Base-by-base conservation (phyloP, 1,284 basidiomycete genomes). In the Exobasidium cylindrosporum region DNA sequence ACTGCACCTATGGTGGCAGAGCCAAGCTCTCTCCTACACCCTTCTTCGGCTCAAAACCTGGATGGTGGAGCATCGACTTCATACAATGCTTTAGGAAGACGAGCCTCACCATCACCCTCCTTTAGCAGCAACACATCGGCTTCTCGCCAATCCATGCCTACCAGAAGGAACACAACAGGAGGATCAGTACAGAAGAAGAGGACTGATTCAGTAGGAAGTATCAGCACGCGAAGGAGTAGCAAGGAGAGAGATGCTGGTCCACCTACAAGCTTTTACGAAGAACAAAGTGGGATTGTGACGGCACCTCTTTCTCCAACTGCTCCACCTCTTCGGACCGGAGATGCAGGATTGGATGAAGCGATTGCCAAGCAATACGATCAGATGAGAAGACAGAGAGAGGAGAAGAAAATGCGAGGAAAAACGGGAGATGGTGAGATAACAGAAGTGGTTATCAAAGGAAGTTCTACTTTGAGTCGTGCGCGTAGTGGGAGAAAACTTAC, bases 261-360 rank as follows among this genome's bases (percentile, higher is more conserved):
- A 55, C 50, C 28, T 26, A 29, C 29, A 21, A 31, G 14, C 23
- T 54, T 32, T 26, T 50, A 57, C 14, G 14, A 29, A 21, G 14
- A 35, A 13, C 24, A 23, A n/a, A 32, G 53, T 23, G 29, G 35
- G 23, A 23, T 10, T 23, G 28, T 11, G 17, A 13, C 11, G 3
- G 13, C 46, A 26, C 40, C 40, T 17, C 17, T 21, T 52, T 61
- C 67, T 7, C 53, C 58, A 24, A 6, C 23, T 43, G 32, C 59
- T 26, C 21, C 60, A 6, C 54, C 70, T 14, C 67, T 76, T 14
- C 69, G 70, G 26, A 74, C 72, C 1, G 72, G 70, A 10, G 74
- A 74, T 46, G 68, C 73, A 24, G 70, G 73, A 6, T 76, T 79
- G 43, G 77, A 79, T 57, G 70, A 78, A 50, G 74, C 77, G 32